Evolutionary conservation across 2,329 filamentous ascomycete species (phyloP), one percentile per base, ranked within the genome.

Genomic region (Teratosphaeria nubilosa): DNA sequence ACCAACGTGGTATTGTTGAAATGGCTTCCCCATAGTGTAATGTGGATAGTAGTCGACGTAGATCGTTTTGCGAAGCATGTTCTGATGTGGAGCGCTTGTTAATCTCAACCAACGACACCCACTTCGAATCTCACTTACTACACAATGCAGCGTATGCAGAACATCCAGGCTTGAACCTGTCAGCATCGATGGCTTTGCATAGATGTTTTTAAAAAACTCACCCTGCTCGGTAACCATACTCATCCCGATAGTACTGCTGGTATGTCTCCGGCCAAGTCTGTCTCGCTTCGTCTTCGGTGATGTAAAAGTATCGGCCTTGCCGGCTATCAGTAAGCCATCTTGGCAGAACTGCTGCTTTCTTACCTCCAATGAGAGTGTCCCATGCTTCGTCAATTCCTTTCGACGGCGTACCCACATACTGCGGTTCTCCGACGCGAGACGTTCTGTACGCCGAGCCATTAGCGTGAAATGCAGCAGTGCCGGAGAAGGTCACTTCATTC

Each of bases 121-220:
- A 41, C 13, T 14, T 41, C 13, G 16, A 5, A 11, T 53, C 9
- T 34, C n/a, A n/a, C 51, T 4, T 53, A 53, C 51, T 14, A 62
- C n/a, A 51, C 60, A 62, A 45, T 64, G 63, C 27, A 65, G 58
- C 1, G 62, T 64, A 34, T 65, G 63, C 16, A 65, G 50, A 10
- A 64, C 62, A 48, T 65, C 63, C 2, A 65, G 31, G 14, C 51
- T 53, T 53, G 13, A 30, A 2, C 22, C 4, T 30, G 51, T 53
- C 22, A 53, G 51, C 31, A 30, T 53, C 31, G 22, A 25, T 9
- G 20, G 25, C 31, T 25, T 13, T 16, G 10, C 24, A 7, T 53
- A 16, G 9, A 13, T 30, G 5, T n/a, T 25, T 30, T 34, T 30
- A 24, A 9, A 1, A 48, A 6, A 25, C 31, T 25, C 25, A 53